Evolutionary conservation across 2,329 filamentous ascomycete genomes (phyloP).

Genomic region (Myriosclerotinia duriaeana): DNA sequence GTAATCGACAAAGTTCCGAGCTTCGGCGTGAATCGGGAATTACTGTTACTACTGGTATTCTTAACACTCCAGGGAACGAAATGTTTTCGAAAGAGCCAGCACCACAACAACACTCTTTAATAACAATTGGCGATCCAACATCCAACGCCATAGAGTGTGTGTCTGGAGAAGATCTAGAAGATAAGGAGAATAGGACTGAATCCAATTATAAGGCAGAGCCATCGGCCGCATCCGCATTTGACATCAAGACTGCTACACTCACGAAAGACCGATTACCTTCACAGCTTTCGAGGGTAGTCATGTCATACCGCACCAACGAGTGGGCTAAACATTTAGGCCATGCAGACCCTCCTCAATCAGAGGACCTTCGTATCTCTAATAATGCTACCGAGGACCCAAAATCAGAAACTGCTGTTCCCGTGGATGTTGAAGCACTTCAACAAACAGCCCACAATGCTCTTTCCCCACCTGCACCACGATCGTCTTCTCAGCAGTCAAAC

Average conservation of each 20-base stretch:
- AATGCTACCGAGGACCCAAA: conserved; percentile 41
- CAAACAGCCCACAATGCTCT: conserved; percentile 52
- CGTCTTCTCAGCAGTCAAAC: conserved; percentile 30
- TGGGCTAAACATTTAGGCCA: conserved; percentile 87
- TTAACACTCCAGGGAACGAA: neutral
- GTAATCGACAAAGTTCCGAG: neutral
- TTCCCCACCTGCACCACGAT: conserved; percentile 28
- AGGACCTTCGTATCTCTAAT: conserved; percentile 56
- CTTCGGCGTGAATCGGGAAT: neutral
- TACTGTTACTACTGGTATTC: conserved; percentile 8
- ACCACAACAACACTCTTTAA: conserved; percentile 5
- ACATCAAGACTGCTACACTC: conserved; percentile 50
- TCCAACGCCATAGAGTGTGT: neutral
- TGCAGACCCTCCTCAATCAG: conserved; percentile 70
- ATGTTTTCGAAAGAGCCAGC: neutral
- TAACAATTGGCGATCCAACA: conserved; percentile 29
- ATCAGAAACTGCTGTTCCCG: conserved; percentile 57
- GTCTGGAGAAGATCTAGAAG: neutral
- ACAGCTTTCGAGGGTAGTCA: conserved; percentile 72
- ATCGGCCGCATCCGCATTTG: conserved; percentile 45
- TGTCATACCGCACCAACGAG: conserved; percentile 88
- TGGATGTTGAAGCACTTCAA: conserved; percentile 63
- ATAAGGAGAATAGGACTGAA: neutral
- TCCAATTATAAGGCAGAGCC: conserved; percentile 24
- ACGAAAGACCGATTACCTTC: conserved; percentile 64